Evolutionary conservation across 2,329 filamentous ascomycete species (phyloP).

Genomic region (Colletotrichum cordylinicola): DNA sequence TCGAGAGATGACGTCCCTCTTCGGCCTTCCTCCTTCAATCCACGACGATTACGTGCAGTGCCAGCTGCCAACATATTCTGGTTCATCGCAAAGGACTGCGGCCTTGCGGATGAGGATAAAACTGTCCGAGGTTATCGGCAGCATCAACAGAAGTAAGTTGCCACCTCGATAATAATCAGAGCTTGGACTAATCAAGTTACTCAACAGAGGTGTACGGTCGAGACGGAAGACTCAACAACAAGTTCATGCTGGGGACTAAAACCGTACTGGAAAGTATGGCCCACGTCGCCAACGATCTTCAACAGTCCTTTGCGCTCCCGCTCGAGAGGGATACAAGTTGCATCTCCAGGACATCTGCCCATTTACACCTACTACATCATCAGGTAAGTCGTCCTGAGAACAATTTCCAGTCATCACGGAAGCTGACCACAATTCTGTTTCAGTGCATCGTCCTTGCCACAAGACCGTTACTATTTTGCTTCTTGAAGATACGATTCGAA

Average conservation of each 20-base stretch:
- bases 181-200: neutral
- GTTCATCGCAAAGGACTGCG: constrained; percentile 28
- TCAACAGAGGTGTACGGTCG: constrained; percentile 33
- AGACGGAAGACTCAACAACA: constrained; percentile 33
- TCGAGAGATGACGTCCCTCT: constrained; percentile 57
- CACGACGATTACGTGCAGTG: constrained; percentile 56
- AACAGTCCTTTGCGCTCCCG: constrained; percentile 32
- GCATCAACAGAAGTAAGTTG: constrained; percentile 33
- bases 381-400: constrained; percentile 25
- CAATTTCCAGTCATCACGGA: no score
- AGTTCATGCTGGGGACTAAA: constrained; percentile 36
- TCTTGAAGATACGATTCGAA: constrained; percentile 35
- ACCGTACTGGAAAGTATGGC: constrained; percentile 33
- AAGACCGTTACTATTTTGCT: constrained; percentile 35
- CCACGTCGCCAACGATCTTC: constrained; percentile 32
- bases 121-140: constrained; percentile 33
- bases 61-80: constrained; percentile 35
- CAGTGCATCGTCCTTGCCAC: constrained; percentile 39
- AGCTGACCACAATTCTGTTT: neutral
- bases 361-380: constrained; percentile 37
- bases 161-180: neutral
- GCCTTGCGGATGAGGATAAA: constrained; percentile 38
- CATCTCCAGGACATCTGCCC: constrained; percentile 34
- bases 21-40: constrained; percentile 56
- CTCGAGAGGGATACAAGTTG: constrained; percentile 35